These are phyloP conservation scores for Spathaspora sp. DNA, from an alignment of 1,139 yeast genomes.

Conservation along the genomic window DNA sequence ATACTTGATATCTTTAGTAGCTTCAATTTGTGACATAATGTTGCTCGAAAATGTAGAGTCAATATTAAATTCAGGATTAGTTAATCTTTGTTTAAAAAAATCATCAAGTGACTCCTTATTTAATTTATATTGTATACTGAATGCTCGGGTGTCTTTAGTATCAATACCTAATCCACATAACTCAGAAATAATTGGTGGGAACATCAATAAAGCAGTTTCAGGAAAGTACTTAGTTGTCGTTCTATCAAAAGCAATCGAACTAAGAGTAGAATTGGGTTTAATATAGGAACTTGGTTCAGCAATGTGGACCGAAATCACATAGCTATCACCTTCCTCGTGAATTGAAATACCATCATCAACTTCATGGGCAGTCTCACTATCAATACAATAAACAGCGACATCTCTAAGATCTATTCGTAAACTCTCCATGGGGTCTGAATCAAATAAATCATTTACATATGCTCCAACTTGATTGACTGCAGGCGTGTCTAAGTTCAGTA, in stretches of 20 bases:
- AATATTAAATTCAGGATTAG: constrained; percentile 16
- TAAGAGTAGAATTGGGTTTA: constrained; percentile 46
- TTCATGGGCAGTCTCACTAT: constrained; percentile 77
- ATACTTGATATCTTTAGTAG: constrained; percentile 14
- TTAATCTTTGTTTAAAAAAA: constrained; percentile 22
- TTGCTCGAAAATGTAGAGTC: constrained; percentile 10
- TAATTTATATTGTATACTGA: constrained; percentile 31
- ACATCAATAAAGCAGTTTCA: constrained; percentile 62
- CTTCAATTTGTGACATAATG: constrained; percentile 22
- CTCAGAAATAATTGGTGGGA: constrained; percentile 59
- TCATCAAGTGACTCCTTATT: constrained; percentile 24
- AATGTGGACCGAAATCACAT: constrained; percentile 65
- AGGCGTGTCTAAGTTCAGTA: constrained; percentile 1
- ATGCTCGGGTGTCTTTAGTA: constrained; percentile 40
- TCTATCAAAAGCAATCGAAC: constrained; percentile 58
- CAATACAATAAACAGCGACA: constrained; percentile 78
- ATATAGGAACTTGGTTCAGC: constrained; percentile 84
- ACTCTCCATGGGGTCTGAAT: constrained; percentile 32
- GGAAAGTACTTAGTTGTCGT: constrained; percentile 77
- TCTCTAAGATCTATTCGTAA: constrained; percentile 36
- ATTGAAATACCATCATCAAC: constrained; percentile 92
- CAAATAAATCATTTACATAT: constrained; percentile 24
- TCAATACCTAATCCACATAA: constrained; percentile 59
- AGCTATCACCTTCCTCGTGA: constrained; percentile 29
- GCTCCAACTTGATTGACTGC: not conserved